These are phyloP conservation scores for Mortierella claussenii DNA, from an alignment of 192 early-diverging fungal genomes.

Conservation along the genomic window DNA sequence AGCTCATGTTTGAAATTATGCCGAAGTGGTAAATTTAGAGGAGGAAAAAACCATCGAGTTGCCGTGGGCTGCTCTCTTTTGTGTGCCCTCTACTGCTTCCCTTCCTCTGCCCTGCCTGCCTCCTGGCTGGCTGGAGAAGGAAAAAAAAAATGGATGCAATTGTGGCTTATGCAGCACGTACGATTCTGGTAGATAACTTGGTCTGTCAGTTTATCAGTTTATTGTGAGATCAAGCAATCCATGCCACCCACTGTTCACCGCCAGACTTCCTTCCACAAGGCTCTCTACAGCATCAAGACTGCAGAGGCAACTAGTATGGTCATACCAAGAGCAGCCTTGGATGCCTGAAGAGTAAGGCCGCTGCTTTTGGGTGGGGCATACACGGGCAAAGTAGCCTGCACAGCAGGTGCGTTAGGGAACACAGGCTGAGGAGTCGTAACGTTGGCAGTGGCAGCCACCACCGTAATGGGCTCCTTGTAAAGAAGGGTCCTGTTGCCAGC, in stretches of 20 bases:
- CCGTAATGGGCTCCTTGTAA: slow-evolving; percentile 30
- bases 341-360: slow-evolving; percentile 17
- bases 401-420: slow-evolving; percentile 4
- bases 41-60: slow-evolving; percentile 48
- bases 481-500: slow-evolving; percentile 12
- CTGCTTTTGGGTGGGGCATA: slow-evolving; percentile 14
- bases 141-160: slow-evolving; percentile 18
- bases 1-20: slow-evolving; percentile 55
- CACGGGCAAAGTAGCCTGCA: slow-evolving; percentile 21
- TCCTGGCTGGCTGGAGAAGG: background rate
- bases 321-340: slow-evolving; percentile 22
- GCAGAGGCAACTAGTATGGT: slow-evolving; percentile 25
- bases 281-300: slow-evolving; percentile 18
- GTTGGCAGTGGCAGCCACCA: slow-evolving; percentile 17
- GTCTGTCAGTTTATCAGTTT: background rate
- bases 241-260: background rate
- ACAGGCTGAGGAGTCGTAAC: slow-evolving; percentile 15
- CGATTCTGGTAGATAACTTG: background rate
- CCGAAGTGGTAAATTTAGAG: slow-evolving; percentile 56
- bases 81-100: slow-evolving; percentile 7
- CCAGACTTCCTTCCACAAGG: background rate
- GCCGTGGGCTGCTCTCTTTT: slow-evolving; percentile 19
- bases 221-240: background rate
- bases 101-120: background rate
- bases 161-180: slow-evolving; percentile 4